Percentiles rank a stretch among this genome's conserved stretches.
These are phyloP conservation scores for Betula pendula DNA, from an alignment of 306 rosid genomes.

Conservation along the genomic window DNA sequence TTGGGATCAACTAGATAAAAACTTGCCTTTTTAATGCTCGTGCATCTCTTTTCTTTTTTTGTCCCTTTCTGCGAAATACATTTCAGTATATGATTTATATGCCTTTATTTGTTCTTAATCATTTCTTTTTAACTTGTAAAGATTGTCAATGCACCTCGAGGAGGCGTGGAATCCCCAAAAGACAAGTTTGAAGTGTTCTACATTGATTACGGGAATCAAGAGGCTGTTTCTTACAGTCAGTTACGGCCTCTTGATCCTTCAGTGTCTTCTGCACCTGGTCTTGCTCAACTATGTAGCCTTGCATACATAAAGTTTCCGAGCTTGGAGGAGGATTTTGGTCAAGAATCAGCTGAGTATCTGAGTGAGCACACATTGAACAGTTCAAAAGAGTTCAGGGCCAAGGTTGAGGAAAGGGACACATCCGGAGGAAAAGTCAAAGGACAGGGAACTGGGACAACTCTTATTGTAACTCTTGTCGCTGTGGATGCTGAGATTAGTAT, in stretches of 20 bases:
- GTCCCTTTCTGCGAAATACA: not conserved
- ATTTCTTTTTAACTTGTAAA: slow-evolving; percentile 33
- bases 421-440: slow-evolving; percentile 90
- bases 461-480: slow-evolving; percentile 77
- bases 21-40: not conserved
- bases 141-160: slow-evolving; percentile 90
- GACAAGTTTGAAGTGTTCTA: slow-evolving; percentile 90
- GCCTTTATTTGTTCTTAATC: slow-evolving; percentile 9
- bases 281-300: slow-evolving; percentile 89
- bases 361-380: slow-evolving; percentile 59
- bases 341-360: slow-evolving; percentile 87
- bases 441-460: slow-evolving; percentile 86
- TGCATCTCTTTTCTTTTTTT: not conserved
- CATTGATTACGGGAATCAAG: slow-evolving; percentile 96
- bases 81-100: not conserved
- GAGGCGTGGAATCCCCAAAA: slow-evolving; percentile 72
- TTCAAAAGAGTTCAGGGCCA: slow-evolving; percentile 80
- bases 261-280: slow-evolving; percentile 79
- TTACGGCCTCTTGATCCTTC: slow-evolving; percentile 82
- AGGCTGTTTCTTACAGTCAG: slow-evolving; percentile 63
- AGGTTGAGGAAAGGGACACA: slow-evolving; percentile 82
- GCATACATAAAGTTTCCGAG: slow-evolving; percentile 79
- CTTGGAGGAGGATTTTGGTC: slow-evolving; percentile 91
- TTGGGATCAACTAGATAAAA: not conserved
- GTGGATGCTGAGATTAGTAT: slow-evolving; percentile 83